phyloP scores from a whole-genome alignment of 164 flowering plant species.

The Tinospora cordifolia region DNA sequence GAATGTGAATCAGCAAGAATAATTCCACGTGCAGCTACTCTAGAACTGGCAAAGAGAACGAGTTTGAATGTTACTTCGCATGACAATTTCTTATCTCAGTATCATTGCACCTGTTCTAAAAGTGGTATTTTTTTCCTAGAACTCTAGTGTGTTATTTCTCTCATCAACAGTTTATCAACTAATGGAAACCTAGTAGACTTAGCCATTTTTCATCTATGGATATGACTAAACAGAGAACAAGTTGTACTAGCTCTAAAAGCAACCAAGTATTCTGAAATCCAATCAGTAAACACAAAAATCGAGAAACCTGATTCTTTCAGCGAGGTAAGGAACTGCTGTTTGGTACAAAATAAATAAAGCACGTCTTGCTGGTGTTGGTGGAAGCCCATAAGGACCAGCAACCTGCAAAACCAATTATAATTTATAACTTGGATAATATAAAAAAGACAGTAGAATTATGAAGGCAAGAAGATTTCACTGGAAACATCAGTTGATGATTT shows the following conservation, averaged over 20 bases:
- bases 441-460: not conserved
- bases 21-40: conserved; percentile 77
- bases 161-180: too few species aligned
- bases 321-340: conserved; percentile 88
- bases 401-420: conserved; percentile 39
- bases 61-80: not conserved
- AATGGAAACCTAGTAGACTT: too few species aligned
- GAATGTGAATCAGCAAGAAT: conserved; percentile 53
- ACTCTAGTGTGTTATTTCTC: too few species aligned
- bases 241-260: not conserved
- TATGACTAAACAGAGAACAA: not conserved
- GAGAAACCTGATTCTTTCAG: conserved; percentile 82
- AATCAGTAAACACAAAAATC: not conserved
- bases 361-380: conserved; percentile 96
- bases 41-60: conserved; percentile 47
- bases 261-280: too few species aligned
- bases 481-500: conserved; percentile 3
- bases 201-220: not conserved
- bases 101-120: not conserved
- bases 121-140: not conserved
- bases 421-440: not conserved
- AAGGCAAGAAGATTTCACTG: not conserved
- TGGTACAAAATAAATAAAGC: conserved; percentile 84
- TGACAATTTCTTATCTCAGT: not conserved
- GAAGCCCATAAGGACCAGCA: conserved; percentile 67